Percentiles rank a stretch among this genome's conserved stretches.
phyloP scores from a whole-genome alignment of 176 grass and related monocot species.

The Eleusine indica region DNA sequence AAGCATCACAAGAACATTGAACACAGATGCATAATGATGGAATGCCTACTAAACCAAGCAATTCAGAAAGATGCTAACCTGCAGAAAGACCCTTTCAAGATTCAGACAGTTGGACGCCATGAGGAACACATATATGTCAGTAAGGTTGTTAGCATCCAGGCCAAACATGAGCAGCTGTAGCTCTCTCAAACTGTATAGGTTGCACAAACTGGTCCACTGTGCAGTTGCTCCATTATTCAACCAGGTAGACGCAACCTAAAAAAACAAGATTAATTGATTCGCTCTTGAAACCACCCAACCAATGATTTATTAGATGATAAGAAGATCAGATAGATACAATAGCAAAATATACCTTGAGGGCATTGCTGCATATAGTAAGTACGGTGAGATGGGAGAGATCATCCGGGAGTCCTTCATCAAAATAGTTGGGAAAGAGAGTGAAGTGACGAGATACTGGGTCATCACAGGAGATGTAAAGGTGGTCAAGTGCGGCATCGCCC shows the following conservation, averaged over 20 bases:
- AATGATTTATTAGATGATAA: not conserved
- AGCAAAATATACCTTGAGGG: constrained; percentile 43
- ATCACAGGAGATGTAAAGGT: constrained; percentile 42
- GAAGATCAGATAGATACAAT: not conserved
- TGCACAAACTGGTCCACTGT: constrained; percentile 22
- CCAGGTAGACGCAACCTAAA: constrained; percentile 32
- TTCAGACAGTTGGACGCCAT: constrained; percentile 28
- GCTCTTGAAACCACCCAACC: not conserved
- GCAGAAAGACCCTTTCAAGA: constrained; percentile 61
- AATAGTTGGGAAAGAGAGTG: not conserved
- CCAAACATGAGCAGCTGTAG: constrained; percentile 55
- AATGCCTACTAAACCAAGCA: not conserved
- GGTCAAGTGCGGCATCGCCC: not conserved
- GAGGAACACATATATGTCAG: constrained; percentile 55
- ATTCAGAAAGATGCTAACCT: constrained; percentile 40
- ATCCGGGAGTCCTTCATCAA: not conserved
- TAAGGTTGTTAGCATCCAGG: constrained; percentile 44
- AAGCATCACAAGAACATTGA: not conserved
- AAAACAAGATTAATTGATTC: not conserved
- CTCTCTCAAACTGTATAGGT: constrained; percentile 58
- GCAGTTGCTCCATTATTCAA: constrained; percentile 17
- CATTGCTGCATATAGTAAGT: constrained; percentile 56
- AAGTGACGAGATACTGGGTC: not conserved
- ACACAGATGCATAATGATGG: not conserved
- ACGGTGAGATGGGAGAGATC: constrained; percentile 43